A percentile compares a stretch with the other conserved stretches of the same genome.
phyloP scores from a whole-genome alignment of 2,329 filamentous ascomycete genomes.

The Aureobasidium sp. region DNA sequence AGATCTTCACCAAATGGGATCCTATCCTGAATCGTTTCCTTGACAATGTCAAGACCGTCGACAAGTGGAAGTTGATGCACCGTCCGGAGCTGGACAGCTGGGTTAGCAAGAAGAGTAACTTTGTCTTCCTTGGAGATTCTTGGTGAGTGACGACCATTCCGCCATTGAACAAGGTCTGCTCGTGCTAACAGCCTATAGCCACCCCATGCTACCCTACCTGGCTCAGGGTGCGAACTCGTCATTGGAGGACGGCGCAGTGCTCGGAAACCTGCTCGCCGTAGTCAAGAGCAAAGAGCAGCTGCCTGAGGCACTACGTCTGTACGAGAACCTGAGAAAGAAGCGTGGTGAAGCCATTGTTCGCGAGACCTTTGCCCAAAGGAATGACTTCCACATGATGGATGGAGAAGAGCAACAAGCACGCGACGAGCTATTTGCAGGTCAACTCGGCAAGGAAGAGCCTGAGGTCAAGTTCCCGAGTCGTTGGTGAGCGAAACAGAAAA shows the following conservation, averaged over 20 bases:
- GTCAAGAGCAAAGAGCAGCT: slow-evolving; percentile 35
- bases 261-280: slow-evolving; percentile 48
- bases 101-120: slow-evolving; percentile 46
- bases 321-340: slow-evolving; percentile 40
- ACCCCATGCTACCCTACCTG: slow-evolving; percentile 56
- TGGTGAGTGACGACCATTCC: slow-evolving; percentile 28
- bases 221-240: slow-evolving; percentile 61
- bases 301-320: slow-evolving; percentile 35
- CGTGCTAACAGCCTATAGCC: slow-evolving; percentile 22
- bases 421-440: slow-evolving; percentile 49
- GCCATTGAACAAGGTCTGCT: background rate
- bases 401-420: slow-evolving; percentile 51
- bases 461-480: slow-evolving; percentile 53
- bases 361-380: slow-evolving; percentile 50
- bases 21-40: slow-evolving; percentile 44
- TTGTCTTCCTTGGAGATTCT: slow-evolving; percentile 48
- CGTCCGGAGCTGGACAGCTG: slow-evolving; percentile 45
- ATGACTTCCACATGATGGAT: slow-evolving; percentile 36
- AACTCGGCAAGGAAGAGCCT: slow-evolving; percentile 43
- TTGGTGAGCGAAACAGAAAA: slow-evolving; percentile 36
- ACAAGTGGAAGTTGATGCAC: slow-evolving; percentile 64
- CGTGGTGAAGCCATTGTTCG: slow-evolving; percentile 48
- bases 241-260: slow-evolving; percentile 59
- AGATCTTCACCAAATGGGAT: slow-evolving; percentile 56
- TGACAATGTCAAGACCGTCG: slow-evolving; percentile 48